Conservation (phyloP, 192 early-diverging fungal species). For the Coemansia sp. region DNA sequence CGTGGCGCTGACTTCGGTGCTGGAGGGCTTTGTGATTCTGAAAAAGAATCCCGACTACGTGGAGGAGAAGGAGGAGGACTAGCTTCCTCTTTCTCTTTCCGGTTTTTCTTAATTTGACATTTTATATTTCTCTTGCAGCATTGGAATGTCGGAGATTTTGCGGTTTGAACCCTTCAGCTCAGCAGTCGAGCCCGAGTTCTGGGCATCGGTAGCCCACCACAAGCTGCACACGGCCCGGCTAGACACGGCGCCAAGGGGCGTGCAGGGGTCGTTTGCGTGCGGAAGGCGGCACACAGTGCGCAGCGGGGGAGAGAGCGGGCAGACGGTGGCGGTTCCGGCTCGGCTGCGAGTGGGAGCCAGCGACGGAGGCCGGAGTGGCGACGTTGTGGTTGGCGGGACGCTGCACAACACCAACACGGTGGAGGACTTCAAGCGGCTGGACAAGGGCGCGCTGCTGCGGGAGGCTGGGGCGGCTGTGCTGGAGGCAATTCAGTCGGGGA, state of each 20-base stretch:
- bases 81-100: background rate
- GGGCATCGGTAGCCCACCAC: slow-evolving; percentile 75
- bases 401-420: slow-evolving; percentile 93
- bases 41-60: slow-evolving; percentile 90
- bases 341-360: slow-evolving; percentile 59
- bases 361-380: background rate
- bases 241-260: slow-evolving; percentile 58
- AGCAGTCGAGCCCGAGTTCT: slow-evolving; percentile 87
- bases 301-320: slow-evolving; percentile 9
- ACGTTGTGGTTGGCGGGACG: slow-evolving; percentile 14
- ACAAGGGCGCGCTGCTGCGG: slow-evolving; percentile 70
- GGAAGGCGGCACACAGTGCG: slow-evolving; percentile 57
- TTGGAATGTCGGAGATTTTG: slow-evolving; percentile 48
- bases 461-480: slow-evolving; percentile 53
- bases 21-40: slow-evolving; percentile 96
- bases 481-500: slow-evolving; percentile 66
- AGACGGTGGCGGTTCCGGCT: slow-evolving; percentile 55
- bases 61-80: slow-evolving; percentile 57
- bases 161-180: slow-evolving; percentile 85
- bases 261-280: slow-evolving; percentile 67
- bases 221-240: slow-evolving; percentile 85
- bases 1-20: slow-evolving; percentile 73
- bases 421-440: slow-evolving; percentile 82
- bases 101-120: background rate
- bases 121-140: background rate